Evolutionary conservation across 495 filamentous ascomycete species (phyloP), one percentile per base, ranked within the genome.

Genomic region (Zalerion maritima): DNA sequence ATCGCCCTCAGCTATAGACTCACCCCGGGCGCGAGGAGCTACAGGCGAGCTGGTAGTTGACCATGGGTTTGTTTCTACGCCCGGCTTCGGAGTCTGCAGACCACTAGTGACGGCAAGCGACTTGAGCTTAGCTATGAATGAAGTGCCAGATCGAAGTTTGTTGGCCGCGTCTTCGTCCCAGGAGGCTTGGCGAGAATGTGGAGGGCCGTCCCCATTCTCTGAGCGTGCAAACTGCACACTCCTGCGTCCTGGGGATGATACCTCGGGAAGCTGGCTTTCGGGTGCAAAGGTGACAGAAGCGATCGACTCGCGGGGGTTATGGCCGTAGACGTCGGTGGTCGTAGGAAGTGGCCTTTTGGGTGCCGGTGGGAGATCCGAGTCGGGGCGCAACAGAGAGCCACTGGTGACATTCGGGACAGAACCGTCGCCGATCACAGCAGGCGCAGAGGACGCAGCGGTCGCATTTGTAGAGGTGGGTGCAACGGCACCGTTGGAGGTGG

Each of bases 81-180:
- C 5, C 11, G 52, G 46, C 49, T 65, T 54, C 54, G 69, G 31
- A 37, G 50, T 52, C 26, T 63, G 56, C 2, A 64, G 42, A n/a
- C 38, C 50, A 9, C 44, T 45, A 3, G 48, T 40, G 25, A 34
- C 46, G 21, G 64, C 53, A 38, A 84, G 54, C 5, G 68, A 61
- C 38, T 72, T 80, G 29, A 85, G 40, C 39, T 70, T 78, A 4
- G 66, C 64, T 38, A 83, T 74, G 27, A 82, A 60, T n/a, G 71
- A 71, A 15, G 67, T 68, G 27, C 67, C 63, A 15, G n/a, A n/a
- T n/a, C 63, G 52, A 12, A 73, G 64, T 42, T 66, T 71, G 11
- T 50, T 55, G 10, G 55, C 45, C 12, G 55, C 52, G 36, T 79
- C 76, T 29, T 58, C 62, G 12, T 68, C 63, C 49, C 68, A 58